Conservation (phyloP, 1,284 basidiomycete genomes). For the Ustilago crameri region DNA sequence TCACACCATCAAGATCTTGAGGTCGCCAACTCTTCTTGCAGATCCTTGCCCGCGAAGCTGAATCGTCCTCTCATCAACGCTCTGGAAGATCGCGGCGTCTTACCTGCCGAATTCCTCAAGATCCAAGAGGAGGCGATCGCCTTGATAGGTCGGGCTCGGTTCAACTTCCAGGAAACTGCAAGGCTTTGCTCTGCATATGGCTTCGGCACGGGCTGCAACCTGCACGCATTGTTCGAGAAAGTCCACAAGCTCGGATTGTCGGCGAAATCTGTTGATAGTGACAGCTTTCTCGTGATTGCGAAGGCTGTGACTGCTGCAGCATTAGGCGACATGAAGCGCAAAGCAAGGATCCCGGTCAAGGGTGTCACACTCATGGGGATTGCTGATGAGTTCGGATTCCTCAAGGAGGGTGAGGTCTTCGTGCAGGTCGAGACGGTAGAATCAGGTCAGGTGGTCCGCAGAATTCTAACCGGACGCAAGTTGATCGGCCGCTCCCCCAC, state of each 20-base stretch:
- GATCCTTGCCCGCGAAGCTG: conserved; percentile 25
- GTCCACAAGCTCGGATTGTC: conserved; percentile 22
- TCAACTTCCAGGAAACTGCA: conserved; percentile 25
- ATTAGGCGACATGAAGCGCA: conserved; percentile 46
- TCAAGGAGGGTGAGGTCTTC: conserved; percentile 45
- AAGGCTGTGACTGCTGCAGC: conserved; percentile 28
- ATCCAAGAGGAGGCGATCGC: conserved; percentile 33
- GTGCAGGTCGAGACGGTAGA: conserved; percentile 32
- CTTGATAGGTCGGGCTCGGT: conserved; percentile 20
- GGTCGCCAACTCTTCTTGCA: conserved; percentile 24
- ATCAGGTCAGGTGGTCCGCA: conserved; percentile 3
- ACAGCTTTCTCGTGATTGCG: conserved; percentile 26
- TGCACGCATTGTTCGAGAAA: conserved; percentile 25
- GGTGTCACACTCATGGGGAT: conserved; percentile 38
- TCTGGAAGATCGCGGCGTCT: conserved; percentile 25
- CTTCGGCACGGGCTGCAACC: conserved; percentile 32
- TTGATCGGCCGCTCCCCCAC: conserved; percentile 49
- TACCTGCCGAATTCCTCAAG: conserved; percentile 6
- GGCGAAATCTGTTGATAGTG: conserved; percentile 5
- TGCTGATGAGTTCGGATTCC: conserved; percentile 42
- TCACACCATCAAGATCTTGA: conserved; percentile 32
- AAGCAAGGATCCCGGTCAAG: conserved; percentile 30
- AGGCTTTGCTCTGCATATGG: conserved; percentile 23
- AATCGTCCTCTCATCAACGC: conserved; percentile 47
- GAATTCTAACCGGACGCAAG: conserved; percentile 33